Conservation (phyloP, 768 basidiomycete species). For the Suillus decipiens region DNA sequence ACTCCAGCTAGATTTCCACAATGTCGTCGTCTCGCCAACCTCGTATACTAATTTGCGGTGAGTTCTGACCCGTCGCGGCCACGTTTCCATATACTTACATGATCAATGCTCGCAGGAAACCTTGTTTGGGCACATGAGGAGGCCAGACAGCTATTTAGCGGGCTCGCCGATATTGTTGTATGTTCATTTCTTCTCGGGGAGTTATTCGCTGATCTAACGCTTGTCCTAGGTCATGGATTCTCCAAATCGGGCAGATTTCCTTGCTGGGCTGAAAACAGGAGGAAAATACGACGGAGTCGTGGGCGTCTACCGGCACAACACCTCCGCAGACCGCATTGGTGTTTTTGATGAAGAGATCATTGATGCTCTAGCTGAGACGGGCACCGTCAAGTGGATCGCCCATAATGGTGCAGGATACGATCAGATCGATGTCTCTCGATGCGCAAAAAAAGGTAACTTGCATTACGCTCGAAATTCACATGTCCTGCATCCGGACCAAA, state of each 20-base stretch:
- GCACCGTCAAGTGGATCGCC: slow-evolving; percentile 79
- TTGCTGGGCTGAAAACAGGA: slow-evolving; percentile 58
- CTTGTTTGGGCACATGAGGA: slow-evolving; percentile 85
- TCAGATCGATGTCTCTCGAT: slow-evolving; percentile 75
- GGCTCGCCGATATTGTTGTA: slow-evolving; percentile 77
- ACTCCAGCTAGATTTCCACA: not conserved
- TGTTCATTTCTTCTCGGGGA: slow-evolving; percentile 34
- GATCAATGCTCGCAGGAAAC: slow-evolving; percentile 43
- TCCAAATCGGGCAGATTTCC: slow-evolving; percentile 65
- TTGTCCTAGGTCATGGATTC: slow-evolving; percentile 55
- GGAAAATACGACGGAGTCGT: slow-evolving; percentile 74
- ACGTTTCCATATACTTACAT: slow-evolving; percentile 1
- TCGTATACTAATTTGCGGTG: slow-evolving; percentile 38
- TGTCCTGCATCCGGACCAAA: not conserved
- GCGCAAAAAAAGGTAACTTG: slow-evolving; percentile 66
- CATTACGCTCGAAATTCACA: too few species aligned
- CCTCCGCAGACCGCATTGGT: slow-evolving; percentile 64
- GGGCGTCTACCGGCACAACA: slow-evolving; percentile 80
- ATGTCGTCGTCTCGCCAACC: slow-evolving; percentile 24
- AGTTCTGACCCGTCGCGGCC: slow-evolving; percentile 11
- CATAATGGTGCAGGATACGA: slow-evolving; percentile 96
- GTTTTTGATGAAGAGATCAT: slow-evolving; percentile 82
- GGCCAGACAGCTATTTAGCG: slow-evolving; percentile 59
- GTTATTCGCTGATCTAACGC: not conserved
- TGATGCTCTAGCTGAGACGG: slow-evolving; percentile 52